Evolutionary conservation across 139 green algal genomes (phyloP).

Genomic region (Edaphochlamys debaryana): DNA sequence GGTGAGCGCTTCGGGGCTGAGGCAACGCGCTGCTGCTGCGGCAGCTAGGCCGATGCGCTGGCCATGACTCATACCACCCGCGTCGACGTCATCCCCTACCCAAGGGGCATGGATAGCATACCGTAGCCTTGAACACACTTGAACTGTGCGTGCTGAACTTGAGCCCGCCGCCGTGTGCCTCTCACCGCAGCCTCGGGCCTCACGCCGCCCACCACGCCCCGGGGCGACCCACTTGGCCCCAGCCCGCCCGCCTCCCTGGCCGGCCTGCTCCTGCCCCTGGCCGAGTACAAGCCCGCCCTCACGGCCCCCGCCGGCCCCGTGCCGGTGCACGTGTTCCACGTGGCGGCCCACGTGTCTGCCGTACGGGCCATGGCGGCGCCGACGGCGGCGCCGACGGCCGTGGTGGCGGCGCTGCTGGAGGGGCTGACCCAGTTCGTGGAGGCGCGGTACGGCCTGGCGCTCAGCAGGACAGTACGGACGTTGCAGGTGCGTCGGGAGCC

Average conservation of each 20-base stretch:
- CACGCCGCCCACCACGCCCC: not conserved
- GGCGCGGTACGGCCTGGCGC: conserved; percentile 13
- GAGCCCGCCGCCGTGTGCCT: too few relatives aligned
- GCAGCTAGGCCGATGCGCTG: not conserved
- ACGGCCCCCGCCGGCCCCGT: conserved; percentile 4
- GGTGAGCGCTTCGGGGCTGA: not conserved
- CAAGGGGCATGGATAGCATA: too few relatives aligned
- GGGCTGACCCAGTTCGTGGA: conserved; percentile 36
- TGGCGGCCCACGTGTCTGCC: not conserved
- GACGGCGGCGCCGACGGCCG: not conserved
- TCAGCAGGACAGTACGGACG: conserved; percentile 13
- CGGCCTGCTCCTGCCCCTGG: not conserved
- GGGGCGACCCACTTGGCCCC: not conserved
- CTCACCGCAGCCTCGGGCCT: conserved; percentile 16
- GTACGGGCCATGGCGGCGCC: not conserved
- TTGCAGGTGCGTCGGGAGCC: not conserved
- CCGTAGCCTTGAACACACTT: too few relatives aligned
- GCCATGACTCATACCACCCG: not conserved
- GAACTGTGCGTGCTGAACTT: not conserved
- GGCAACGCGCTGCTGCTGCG: too few relatives aligned
- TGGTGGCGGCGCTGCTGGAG: conserved; percentile 7
- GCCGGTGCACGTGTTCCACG: conserved; percentile 11
- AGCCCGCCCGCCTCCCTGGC: not conserved
- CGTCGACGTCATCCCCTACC: too few relatives aligned
- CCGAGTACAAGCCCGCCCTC: conserved; percentile 8